These are phyloP conservation scores for Grigorovia humatica DNA, from an alignment of 805 yeast genomes.

Conservation along the genomic window DNA sequence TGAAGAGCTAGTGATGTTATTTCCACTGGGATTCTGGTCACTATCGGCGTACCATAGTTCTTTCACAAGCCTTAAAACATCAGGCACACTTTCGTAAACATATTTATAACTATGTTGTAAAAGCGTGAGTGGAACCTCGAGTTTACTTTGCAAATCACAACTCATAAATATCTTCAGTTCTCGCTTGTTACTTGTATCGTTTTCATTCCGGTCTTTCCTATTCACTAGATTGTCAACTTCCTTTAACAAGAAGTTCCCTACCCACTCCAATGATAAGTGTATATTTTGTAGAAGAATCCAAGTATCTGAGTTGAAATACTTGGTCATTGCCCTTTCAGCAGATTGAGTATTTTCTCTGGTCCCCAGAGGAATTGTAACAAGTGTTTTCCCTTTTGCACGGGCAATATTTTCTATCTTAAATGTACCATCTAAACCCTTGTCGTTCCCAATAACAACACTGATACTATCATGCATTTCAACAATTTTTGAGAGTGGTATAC, in stretches of 20 bases:
- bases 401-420: conserved; percentile 41
- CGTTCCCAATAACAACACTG: conserved; percentile 42
- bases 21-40: neutral
- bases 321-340: conserved; percentile 47
- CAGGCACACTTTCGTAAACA: conserved; percentile 53
- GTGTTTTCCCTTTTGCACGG: conserved; percentile 10
- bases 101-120: conserved; percentile 41
- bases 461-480: neutral
- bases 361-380: conserved; percentile 58
- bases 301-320: conserved; percentile 34
- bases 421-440: conserved; percentile 60
- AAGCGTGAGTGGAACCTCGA: conserved; percentile 46
- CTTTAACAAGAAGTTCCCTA: conserved; percentile 40
- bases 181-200: neutral
- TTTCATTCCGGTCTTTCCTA: neutral
- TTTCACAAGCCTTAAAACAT: conserved; percentile 24
- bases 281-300: conserved; percentile 80
- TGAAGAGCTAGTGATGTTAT: neutral
- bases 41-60: conserved; percentile 7
- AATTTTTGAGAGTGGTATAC: neutral
- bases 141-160: conserved; percentile 36
- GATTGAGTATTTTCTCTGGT: conserved; percentile 50
- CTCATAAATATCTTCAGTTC: conserved; percentile 53
- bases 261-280: conserved; percentile 62
- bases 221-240: conserved; percentile 25